Evolutionary conservation across 1,284 basidiomycete species (phyloP).

Genomic region (Moesziomyces antarcticus): DNA sequence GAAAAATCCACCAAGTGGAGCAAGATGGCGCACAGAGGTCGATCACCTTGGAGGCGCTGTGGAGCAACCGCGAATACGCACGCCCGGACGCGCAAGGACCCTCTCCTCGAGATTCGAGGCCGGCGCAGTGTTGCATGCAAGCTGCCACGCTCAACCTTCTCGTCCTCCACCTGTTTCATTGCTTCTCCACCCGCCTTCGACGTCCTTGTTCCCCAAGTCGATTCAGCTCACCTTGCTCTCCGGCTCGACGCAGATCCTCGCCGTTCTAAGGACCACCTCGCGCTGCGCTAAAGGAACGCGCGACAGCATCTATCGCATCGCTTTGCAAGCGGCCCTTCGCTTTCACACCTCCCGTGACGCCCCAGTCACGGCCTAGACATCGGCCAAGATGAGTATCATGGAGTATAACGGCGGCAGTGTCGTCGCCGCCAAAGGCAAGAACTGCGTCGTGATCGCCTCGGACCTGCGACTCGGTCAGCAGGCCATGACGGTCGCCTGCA

Average conservation of each 20-base stretch:
- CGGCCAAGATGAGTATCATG: conserved; percentile 68
- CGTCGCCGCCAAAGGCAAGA: conserved; percentile 98
- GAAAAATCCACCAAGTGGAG: conserved; percentile 8
- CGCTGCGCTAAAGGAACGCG: not conserved
- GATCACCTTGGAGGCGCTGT: conserved; percentile 31
- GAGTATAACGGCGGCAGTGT: conserved; percentile 95
- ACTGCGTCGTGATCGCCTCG: conserved; percentile 97
- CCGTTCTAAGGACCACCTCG: not conserved
- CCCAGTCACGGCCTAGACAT: conserved; percentile 13
- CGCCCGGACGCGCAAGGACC: conserved; percentile 47
- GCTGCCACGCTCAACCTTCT: not conserved
- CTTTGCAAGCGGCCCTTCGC: too few relatives aligned
- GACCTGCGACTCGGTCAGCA: conserved; percentile 93
- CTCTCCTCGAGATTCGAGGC: conserved; percentile 14
- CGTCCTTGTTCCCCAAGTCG: too few relatives aligned
- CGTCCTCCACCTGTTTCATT: conserved; percentile 5
- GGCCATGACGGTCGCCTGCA: conserved; percentile 85
- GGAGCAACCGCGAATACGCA: conserved; percentile 36
- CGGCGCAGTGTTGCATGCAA: conserved; percentile 4
- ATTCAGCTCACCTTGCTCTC: not conserved
- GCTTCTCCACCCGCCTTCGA: not conserved
- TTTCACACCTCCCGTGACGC: conserved; percentile 14
- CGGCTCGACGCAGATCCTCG: not conserved
- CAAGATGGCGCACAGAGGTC: conserved; percentile 20
- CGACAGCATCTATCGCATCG: too few relatives aligned